Conservation (phyloP, 306 rosid genomes). For the Lupinus albus region DNA sequence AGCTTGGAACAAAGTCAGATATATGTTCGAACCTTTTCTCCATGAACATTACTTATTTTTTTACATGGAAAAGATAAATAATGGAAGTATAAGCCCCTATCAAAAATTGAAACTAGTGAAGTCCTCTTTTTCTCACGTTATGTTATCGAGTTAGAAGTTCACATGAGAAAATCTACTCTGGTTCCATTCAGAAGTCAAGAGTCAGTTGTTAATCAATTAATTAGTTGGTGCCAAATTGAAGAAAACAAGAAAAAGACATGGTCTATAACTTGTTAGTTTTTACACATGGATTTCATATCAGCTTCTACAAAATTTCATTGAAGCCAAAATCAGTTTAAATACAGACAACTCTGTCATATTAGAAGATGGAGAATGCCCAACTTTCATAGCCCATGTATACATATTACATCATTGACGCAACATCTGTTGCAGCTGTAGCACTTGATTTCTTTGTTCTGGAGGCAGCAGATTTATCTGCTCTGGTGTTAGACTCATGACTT, state of each 20-base stretch:
- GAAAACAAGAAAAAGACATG: not conserved
- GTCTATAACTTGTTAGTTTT: conserved; percentile 40
- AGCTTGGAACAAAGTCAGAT: no score
- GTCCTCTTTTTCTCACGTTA: no score
- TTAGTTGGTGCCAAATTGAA: conserved; percentile 13
- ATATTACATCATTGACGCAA: conserved; percentile 69
- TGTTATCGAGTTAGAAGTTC: no score
- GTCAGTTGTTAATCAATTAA: no score
- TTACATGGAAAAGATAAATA: no score
- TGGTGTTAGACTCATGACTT: conserved; percentile 94
- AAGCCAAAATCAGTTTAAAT: conserved; percentile 24
- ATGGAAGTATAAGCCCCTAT: no score
- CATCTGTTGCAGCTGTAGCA: conserved; percentile 87
- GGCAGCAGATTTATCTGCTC: conserved; percentile 85
- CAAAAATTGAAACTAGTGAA: no score
- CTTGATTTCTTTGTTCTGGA: conserved; percentile 94
- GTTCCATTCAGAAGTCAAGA: no score
- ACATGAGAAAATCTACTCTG: no score
- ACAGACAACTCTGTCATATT: conserved; percentile 33
- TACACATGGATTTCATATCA: conserved; percentile 28
- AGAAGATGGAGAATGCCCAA: conserved; percentile 20
- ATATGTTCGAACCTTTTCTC: no score
- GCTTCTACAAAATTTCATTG: conserved; percentile 29
- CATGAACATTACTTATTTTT: no score
- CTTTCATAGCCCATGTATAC: not conserved